These are phyloP conservation scores for Penicillium flavigenum DNA, from an alignment of 495 filamentous ascomycete species.

Conservation along the genomic window DNA sequence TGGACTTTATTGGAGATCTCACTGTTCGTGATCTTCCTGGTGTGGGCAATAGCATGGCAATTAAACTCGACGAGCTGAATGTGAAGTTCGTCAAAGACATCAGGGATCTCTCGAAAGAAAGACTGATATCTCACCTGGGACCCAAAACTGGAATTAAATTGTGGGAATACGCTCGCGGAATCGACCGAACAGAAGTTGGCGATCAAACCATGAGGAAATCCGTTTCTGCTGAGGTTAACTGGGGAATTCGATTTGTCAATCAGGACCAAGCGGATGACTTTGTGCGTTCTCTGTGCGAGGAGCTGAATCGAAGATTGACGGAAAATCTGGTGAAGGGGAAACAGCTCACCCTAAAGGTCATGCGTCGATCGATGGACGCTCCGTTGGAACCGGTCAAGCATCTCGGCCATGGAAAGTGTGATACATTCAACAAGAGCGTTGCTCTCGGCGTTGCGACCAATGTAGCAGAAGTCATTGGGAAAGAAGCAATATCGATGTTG, in stretches of 20 bases:
- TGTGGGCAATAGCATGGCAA: slow-evolving; percentile 79
- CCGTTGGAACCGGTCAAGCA: slow-evolving; percentile 92
- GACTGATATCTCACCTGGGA: slow-evolving; percentile 67
- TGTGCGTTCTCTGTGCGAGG: slow-evolving; percentile 74
- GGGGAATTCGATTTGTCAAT: slow-evolving; percentile 92
- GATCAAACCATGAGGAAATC: slow-evolving; percentile 80
- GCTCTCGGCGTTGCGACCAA: slow-evolving; percentile 81
- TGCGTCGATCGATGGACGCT: slow-evolving; percentile 80
- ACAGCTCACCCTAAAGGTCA: slow-evolving; percentile 89
- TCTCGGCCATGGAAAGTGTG: slow-evolving; percentile 92
- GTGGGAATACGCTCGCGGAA: slow-evolving; percentile 86
- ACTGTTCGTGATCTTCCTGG: slow-evolving; percentile 81
- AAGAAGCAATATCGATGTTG: slow-evolving; percentile 80
- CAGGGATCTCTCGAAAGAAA: slow-evolving; percentile 70
- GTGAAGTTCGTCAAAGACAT: slow-evolving; percentile 80
- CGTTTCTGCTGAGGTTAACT: slow-evolving; percentile 94
- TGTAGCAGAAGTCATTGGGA: slow-evolving; percentile 63
- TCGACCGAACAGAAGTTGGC: slow-evolving; percentile 84
- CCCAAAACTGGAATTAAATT: slow-evolving; percentile 92
- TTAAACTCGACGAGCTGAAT: slow-evolving; percentile 84
- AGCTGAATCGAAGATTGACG: slow-evolving; percentile 74
- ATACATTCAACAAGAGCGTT: slow-evolving; percentile 84
- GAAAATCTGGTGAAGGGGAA: slow-evolving; percentile 83
- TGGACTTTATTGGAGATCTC: slow-evolving; percentile 72
- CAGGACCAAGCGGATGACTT: slow-evolving; percentile 91